Conservation (phyloP, 805 yeast genomes). For the Sugiyamaella boreocaroliniensis region DNA sequence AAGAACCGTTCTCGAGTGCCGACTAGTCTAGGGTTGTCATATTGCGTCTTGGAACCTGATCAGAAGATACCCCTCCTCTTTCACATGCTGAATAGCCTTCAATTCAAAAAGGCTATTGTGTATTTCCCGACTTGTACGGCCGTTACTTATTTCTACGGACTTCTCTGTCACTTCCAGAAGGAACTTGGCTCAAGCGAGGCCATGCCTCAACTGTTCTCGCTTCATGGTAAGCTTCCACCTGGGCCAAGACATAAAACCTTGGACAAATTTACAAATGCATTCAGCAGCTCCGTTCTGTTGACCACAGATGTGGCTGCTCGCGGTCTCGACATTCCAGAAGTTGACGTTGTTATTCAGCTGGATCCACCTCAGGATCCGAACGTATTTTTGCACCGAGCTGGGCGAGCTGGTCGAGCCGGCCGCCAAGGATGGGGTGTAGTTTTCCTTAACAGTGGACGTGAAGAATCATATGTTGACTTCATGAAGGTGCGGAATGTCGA, state of each 20-base stretch:
- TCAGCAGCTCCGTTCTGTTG: slow-evolving; percentile 54
- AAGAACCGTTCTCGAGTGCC: slow-evolving; percentile 44
- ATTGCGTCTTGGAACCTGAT: slow-evolving; percentile 52
- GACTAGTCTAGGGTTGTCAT: slow-evolving; percentile 52
- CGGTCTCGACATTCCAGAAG: slow-evolving; percentile 92
- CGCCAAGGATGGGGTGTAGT: slow-evolving; percentile 72
- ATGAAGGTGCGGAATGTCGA: slow-evolving; percentile 64
- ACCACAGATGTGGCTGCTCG: slow-evolving; percentile 99
- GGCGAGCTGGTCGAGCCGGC: slow-evolving; percentile 93
- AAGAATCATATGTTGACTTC: slow-evolving; percentile 74
- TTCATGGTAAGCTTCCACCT: slow-evolving; percentile 89
- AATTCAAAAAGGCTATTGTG: slow-evolving; percentile 75
- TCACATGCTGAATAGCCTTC: slow-evolving; percentile 44
- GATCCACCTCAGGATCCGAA: slow-evolving; percentile 95
- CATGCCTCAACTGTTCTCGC: slow-evolving; percentile 50
- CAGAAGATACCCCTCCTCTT: slow-evolving; percentile 55
- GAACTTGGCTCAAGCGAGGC: slow-evolving; percentile 19
- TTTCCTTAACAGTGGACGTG: slow-evolving; percentile 66
- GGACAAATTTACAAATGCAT: slow-evolving; percentile 44
- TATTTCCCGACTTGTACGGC: slow-evolving; percentile 87
- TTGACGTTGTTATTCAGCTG: slow-evolving; percentile 85
- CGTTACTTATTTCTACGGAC: slow-evolving; percentile 67
- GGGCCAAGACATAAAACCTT: slow-evolving; percentile 71
- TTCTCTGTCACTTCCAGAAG: slow-evolving; percentile 40
- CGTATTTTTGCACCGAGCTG: slow-evolving; percentile 87